Base-by-base conservation (phyloP, 2,329 filamentous ascomycete species). In the Parafenestella ontariensis region DNA sequence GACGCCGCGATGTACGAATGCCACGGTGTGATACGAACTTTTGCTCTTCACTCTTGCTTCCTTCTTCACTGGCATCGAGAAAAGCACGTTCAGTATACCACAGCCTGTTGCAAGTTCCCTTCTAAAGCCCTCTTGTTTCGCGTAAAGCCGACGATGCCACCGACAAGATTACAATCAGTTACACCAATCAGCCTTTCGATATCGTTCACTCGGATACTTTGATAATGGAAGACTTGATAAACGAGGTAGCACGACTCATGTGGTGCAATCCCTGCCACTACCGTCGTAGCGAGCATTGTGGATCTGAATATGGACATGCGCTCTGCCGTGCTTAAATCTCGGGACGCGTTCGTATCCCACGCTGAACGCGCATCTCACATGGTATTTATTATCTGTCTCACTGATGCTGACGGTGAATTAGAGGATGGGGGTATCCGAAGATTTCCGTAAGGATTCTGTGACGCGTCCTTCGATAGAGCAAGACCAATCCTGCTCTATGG, bases 181-280 rank as follows among this genome's bases (percentile, higher is more conserved):
- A 34, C 24, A 20, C 17, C 39, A 18, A 31, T 13, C 8, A 54
- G 37, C 41, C 11, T 9, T 15, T 58, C 31, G 45, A 61, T 21
- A 37, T 55, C 26, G 31, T 40, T 34, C 49, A 33, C 31, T 59
- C 55, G 3, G 40, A 50, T 10, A 51, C 52, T 40, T 41, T 49
- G 47, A 61, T 49, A 28, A 21, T 54, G n/a, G 42, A 53, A 17
- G 21, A 37, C 18, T 49, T 55, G 46, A 54, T 17, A 43, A 47
- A 28, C 21, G 40, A 55, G 45, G 54, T 63, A 20, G 60, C 60
- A 54, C 54, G 18, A 51, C 47, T 50, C 28, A 50, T 61, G 52
- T 44, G 28, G 54, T 63, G 58, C 51, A 24, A 59, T 39, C 49
- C 34, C 33, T 45, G 26, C 17, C 49, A 56, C 56, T 37, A 18